phyloP scores from a whole-genome alignment of 2,329 filamentous ascomycete genomes.

The Pestalotiopsis sp. region DNA sequence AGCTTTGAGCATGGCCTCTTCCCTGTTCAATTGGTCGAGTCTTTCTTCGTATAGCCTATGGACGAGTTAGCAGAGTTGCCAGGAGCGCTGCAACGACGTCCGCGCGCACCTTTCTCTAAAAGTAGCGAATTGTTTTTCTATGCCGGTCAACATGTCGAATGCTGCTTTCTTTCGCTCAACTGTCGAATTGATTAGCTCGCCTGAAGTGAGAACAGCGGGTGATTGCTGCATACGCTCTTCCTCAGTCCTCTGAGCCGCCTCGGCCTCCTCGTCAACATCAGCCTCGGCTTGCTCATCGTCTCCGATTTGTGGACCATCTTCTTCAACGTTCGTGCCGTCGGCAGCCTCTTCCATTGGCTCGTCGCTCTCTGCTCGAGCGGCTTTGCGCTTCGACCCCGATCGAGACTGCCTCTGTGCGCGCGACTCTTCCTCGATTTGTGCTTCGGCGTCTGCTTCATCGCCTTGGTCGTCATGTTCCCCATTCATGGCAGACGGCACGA shows the following conservation, averaged over 20 bases:
- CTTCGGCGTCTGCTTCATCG: slow-evolving; percentile 21
- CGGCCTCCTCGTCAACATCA: slow-evolving; percentile 61
- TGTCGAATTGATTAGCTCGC: slow-evolving; percentile 41
- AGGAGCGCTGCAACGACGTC: neutral
- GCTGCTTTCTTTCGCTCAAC: slow-evolving; percentile 79
- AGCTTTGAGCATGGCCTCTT: slow-evolving; percentile 63
- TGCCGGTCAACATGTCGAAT: slow-evolving; percentile 74
- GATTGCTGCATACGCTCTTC: slow-evolving; percentile 59
- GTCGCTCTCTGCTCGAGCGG: slow-evolving; percentile 3
- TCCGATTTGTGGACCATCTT: slow-evolving; percentile 47
- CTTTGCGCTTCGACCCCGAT: slow-evolving; percentile 35
- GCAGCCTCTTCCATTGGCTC: slow-evolving; percentile 26
- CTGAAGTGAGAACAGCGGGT: slow-evolving; percentile 9
- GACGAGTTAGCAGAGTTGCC: slow-evolving; percentile 19
- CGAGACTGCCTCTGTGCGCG: slow-evolving; percentile 32
- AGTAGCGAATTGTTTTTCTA: slow-evolving; percentile 86
- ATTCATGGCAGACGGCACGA: slow-evolving; percentile 16
- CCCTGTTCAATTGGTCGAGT: slow-evolving; percentile 75
- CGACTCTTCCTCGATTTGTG: slow-evolving; percentile 23
- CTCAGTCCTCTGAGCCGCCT: slow-evolving; percentile 60
- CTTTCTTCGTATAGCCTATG: slow-evolving; percentile 84
- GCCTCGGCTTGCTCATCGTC: slow-evolving; percentile 57
- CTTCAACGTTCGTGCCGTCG: slow-evolving; percentile 35
- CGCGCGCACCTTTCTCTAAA: slow-evolving; percentile 73
- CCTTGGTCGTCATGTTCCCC: slow-evolving; percentile 18